Evolutionary conservation across 768 basidiomycete species (phyloP), one percentile per base, ranked within the genome.

Genomic region (Suillus subluteus): DNA sequence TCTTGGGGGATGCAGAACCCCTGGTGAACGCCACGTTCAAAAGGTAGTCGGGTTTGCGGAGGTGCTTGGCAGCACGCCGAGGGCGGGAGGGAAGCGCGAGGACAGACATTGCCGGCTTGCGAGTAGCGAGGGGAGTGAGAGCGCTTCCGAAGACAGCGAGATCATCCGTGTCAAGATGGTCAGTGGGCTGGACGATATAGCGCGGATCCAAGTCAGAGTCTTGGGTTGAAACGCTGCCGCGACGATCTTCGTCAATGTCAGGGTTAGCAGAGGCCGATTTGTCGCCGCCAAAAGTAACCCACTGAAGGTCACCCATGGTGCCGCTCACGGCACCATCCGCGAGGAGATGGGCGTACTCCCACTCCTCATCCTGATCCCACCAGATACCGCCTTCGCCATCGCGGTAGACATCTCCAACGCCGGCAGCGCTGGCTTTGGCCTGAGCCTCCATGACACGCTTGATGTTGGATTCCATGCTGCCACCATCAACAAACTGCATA

Each of bases 301-400:
- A 87, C 44, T 77, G 78, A n/a, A 73, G 74, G 59, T 80, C 79
- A 62, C 75, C 74, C 26, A 68, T 70, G 37, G 9, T 2, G 41
- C 71, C 72, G 32, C 63, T 66, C 50, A 72, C 69, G 32, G 68
- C 66, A 67, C 70, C 68, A 38, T 72, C 75, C 15, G 76, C 79
- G 38, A 92, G 81, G 11, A 92, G 82, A 65, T 86, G 88, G 16
- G 82, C 80, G 68, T 87, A 91, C 72, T 92, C 91, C 82, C 84
- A 81, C 71, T 88, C 85, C 74, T 92, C 91, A 13, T 90, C 89
- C 63, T 83, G 85, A 70, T 92, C 91, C 81, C 85, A 83, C 89
- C 91, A 92, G 16, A 91, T 62, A 0, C 86, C 84, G 30, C 89
- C 90, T 32, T 83, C 80, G 0, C 77, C 87, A 64, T 92, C 90